Conservation (phyloP, 2,329 filamentous ascomycete genomes). For the Microdochium nivale region DNA sequence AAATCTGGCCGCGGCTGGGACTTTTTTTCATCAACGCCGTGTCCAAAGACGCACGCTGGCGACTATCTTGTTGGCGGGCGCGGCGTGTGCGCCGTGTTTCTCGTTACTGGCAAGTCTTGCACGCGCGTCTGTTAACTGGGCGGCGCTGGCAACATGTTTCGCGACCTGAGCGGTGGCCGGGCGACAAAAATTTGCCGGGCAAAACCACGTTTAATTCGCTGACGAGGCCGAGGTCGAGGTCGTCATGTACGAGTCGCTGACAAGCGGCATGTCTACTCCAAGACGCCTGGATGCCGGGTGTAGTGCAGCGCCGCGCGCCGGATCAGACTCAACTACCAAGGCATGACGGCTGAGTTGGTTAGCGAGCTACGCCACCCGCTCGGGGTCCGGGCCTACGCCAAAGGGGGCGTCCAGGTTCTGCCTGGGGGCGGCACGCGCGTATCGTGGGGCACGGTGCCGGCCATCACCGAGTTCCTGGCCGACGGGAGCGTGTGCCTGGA, state of each 20-base stretch:
- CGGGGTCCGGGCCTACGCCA: slow-evolving; percentile 22
- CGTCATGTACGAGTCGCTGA: slow-evolving; percentile 25
- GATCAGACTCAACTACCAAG: slow-evolving; percentile 31
- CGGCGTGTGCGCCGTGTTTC: slow-evolving; percentile 18
- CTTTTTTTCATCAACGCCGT: slow-evolving; percentile 28
- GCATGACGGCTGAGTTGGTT: slow-evolving; percentile 32
- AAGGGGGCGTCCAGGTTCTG: slow-evolving; percentile 45
- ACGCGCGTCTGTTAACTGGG: slow-evolving; percentile 26
- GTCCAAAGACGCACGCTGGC: slow-evolving; percentile 20
- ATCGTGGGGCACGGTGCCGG: slow-evolving; percentile 34
- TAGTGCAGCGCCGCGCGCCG: slow-evolving; percentile 32
- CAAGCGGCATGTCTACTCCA: slow-evolving; percentile 10
- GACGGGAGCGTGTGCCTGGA: neutral
- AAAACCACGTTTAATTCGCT: slow-evolving; percentile 26
- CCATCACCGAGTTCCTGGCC: neutral
- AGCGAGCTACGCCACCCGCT: slow-evolving; percentile 29
- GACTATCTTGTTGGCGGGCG: slow-evolving; percentile 27
- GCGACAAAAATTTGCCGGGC: slow-evolving; percentile 28
- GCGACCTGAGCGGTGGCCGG: slow-evolving; percentile 21
- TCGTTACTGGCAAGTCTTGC: slow-evolving; percentile 19
- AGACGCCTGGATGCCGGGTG: slow-evolving; percentile 15
- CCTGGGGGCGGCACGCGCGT: slow-evolving; percentile 43
- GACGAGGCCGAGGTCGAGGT: slow-evolving; percentile 15
- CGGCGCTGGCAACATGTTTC: slow-evolving; percentile 24
- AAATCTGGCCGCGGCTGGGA: slow-evolving; percentile 21